Percentiles rank a stretch among this genome's conserved stretches.
These are phyloP conservation scores for Phialocephala subalpina DNA, from an alignment of 2,329 filamentous ascomycete species.

Conservation along the genomic window DNA sequence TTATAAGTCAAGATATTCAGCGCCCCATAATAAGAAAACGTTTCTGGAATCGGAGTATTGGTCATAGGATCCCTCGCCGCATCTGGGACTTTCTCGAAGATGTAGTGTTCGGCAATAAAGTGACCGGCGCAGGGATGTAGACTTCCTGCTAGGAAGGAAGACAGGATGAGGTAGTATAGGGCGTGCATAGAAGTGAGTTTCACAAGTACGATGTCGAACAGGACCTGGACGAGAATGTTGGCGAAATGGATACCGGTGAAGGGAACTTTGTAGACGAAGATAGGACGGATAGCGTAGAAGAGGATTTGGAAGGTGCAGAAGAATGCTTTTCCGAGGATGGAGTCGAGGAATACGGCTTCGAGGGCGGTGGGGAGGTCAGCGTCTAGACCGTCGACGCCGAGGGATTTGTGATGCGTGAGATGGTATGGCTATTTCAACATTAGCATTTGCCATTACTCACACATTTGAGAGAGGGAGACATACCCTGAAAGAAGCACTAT, in stretches of 20 bases:
- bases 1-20: conserved; percentile 96
- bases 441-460: conserved; percentile 3
- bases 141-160: conserved; percentile 91
- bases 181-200: conserved; percentile 67
- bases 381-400: conserved; percentile 94
- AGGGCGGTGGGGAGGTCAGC: conserved; percentile 93
- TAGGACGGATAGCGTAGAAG: conserved; percentile 96
- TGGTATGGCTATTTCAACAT: conserved; percentile 79
- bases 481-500: conserved; percentile 93
- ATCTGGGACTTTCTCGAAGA: conserved; percentile 68
- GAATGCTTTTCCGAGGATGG: conserved; percentile 94
- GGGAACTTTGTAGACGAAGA: conserved; percentile 90
- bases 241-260: conserved; percentile 84
- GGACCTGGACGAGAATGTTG: conserved; percentile 80
- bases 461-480: conserved; percentile 42
- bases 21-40: conserved; percentile 94
- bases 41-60: conserved; percentile 77
- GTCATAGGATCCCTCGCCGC: conserved; percentile 65
- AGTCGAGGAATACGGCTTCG: conserved; percentile 93
- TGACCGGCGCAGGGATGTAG: conserved; percentile 95
- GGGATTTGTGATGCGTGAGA: conserved; percentile 97
- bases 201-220: conserved; percentile 78
- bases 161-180: conserved; percentile 84
- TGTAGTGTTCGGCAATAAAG: conserved; percentile 98
- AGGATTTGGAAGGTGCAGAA: conserved; percentile 99